A percentile compares a stretch with the other conserved stretches of the same genome.
These are phyloP conservation scores for Wallacemonas sp. DNA, from an alignment of 208 protist genomes.

Conservation along the genomic window DNA sequence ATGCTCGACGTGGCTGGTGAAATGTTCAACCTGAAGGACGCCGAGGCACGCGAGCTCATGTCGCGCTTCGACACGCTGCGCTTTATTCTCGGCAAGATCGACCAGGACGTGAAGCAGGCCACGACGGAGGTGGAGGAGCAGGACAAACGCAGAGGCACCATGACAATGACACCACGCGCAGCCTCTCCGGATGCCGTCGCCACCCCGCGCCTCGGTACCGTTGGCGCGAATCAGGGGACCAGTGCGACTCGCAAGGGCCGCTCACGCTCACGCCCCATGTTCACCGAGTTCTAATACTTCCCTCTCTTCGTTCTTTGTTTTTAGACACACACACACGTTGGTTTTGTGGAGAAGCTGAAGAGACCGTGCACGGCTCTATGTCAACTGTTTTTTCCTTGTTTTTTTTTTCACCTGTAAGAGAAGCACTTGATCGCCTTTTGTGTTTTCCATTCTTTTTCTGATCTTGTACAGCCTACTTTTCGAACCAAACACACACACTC, in stretches of 20 bases:
- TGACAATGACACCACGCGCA: background rate
- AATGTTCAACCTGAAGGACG: slow-evolving; percentile 36
- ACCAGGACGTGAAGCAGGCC: slow-evolving; percentile 56
- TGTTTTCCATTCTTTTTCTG: no score
- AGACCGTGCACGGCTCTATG: no score
- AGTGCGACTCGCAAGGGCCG: slow-evolving; percentile 19
- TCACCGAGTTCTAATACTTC: slow-evolving; percentile 18
- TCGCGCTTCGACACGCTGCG: slow-evolving; percentile 40
- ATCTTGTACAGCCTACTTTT: no score
- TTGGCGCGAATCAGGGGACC: slow-evolving; percentile 28
- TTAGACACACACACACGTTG: no score
- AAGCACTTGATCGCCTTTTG: no score
- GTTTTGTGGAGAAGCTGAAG: no score
- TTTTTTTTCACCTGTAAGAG: no score
- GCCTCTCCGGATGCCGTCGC: background rate
- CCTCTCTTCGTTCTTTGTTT: slow-evolving; percentile 14
- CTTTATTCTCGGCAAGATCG: slow-evolving; percentile 46
- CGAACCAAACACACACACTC: no score
- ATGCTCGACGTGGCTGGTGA: slow-evolving; percentile 21
- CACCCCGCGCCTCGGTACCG: background rate
- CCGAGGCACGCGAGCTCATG: slow-evolving; percentile 35
- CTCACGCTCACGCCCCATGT: slow-evolving; percentile 16
- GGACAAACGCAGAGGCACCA: background rate
- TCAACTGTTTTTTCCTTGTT: slow-evolving; percentile 12
- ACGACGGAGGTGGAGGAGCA: slow-evolving; percentile 29